Conservation (phyloP, 495 filamentous ascomycete genomes). For the Trichoderma parareesei region DNA sequence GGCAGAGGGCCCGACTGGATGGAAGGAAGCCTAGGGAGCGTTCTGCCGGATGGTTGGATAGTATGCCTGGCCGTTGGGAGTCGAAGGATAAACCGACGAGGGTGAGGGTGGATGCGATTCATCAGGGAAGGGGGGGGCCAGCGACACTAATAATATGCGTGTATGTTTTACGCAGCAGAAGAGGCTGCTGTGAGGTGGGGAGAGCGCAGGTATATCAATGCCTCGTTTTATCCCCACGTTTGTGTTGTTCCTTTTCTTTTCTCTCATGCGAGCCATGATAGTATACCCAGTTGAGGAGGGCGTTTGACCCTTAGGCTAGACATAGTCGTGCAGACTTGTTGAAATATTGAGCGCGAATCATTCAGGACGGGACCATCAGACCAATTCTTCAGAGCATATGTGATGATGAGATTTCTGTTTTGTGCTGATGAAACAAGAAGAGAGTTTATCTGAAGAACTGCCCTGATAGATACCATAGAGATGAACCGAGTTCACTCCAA, state of each 20-base stretch:
- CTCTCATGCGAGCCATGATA: background rate
- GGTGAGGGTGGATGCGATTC: no score
- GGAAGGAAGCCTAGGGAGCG: constrained; percentile 27
- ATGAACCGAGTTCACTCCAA: no score
- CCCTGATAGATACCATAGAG: no score
- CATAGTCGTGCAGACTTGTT: background rate
- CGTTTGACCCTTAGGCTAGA: background rate
- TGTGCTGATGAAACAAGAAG: no score
- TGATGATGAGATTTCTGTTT: no score
- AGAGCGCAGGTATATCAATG: background rate
- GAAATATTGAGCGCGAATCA: background rate
- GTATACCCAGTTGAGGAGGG: background rate
- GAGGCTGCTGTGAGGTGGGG: no score
- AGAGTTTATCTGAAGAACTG: no score
- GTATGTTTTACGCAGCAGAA: background rate
- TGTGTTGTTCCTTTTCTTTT: background rate
- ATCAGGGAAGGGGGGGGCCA: no score
- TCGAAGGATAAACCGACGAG: no score
- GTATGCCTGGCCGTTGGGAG: no score
- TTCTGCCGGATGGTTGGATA: constrained; percentile 14
- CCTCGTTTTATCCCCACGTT: background rate
- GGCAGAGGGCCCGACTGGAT: constrained; percentile 50
- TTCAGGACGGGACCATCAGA: no score
- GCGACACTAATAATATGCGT: background rate
- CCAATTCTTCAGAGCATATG: no score